These are phyloP conservation scores for Spergularia azorica DNA, from an alignment of 179 eudicot species.

Conservation along the genomic window DNA sequence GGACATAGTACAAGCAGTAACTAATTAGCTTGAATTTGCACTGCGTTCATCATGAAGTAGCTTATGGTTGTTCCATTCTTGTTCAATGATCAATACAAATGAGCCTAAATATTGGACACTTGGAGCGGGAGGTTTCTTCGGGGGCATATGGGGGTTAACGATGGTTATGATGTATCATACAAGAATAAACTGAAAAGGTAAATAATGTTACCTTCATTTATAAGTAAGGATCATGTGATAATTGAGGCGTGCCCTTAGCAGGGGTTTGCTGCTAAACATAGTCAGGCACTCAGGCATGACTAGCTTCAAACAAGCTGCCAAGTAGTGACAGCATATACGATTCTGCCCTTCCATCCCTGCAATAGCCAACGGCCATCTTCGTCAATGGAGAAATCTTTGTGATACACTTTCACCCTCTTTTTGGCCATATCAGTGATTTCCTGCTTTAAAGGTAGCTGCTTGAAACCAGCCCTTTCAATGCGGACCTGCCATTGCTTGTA, in stretches of 20 bases:
- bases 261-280: not conserved
- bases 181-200: not conserved
- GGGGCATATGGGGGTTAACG: too few species aligned
- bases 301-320: conserved; percentile 35
- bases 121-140: too few species aligned
- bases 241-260: not conserved
- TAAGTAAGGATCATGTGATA: not conserved
- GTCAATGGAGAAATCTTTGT: conserved; percentile 46
- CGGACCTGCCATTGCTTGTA: conserved; percentile 64
- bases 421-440: conserved; percentile 35
- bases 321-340: conserved; percentile 44
- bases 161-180: too few species aligned
- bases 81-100: too few species aligned
- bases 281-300: too few species aligned
- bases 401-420: conserved; percentile 43
- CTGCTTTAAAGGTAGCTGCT: conserved; percentile 36
- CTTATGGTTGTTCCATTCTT: too few species aligned
- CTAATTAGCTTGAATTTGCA: too few species aligned
- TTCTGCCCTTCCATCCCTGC: conserved; percentile 59
- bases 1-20: too few species aligned
- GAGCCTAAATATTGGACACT: too few species aligned
- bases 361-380: conserved; percentile 56
- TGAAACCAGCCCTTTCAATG: conserved; percentile 50
- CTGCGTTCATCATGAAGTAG: too few species aligned
- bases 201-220: not conserved